A percentile compares a stretch with the other conserved stretches of the same genome.
Evolutionary conservation across 2,329 filamentous ascomycete species (phyloP).

Genomic region (Onygenales sp.): DNA sequence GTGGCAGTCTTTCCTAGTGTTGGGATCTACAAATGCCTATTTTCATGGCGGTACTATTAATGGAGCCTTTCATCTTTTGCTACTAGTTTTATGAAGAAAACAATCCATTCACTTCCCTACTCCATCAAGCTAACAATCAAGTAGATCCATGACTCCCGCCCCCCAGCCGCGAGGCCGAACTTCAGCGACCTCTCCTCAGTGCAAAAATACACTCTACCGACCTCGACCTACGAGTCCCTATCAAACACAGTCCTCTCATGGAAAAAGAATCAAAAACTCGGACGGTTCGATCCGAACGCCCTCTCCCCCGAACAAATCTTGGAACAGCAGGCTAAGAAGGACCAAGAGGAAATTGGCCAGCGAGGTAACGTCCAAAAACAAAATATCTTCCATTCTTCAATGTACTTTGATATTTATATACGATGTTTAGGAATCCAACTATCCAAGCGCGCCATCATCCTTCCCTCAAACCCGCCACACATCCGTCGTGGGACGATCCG

Average conservation of each 20-base stretch:
- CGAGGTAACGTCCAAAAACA: constrained; percentile 43
- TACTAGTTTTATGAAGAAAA: too few species aligned
- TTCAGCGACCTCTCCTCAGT: constrained; percentile 73
- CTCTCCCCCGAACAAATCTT: constrained; percentile 64
- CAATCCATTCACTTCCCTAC: background rate
- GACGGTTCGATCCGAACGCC: constrained; percentile 84
- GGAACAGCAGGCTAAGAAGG: constrained; percentile 54
- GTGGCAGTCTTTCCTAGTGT: too few species aligned
- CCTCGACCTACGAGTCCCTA: constrained; percentile 74
- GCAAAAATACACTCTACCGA: constrained; percentile 84
- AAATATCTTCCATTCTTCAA: background rate
- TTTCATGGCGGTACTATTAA: too few species aligned
- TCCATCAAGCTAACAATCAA: constrained; percentile 4
- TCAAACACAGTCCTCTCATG: constrained; percentile 83
- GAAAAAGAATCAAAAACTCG: constrained; percentile 94
- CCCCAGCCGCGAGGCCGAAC: constrained; percentile 64
- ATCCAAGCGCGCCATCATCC: constrained; percentile 33
- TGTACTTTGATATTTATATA: background rate
- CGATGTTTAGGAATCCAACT: constrained; percentile 30
- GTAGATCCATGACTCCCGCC: constrained; percentile 72
- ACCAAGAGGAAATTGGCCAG: constrained; percentile 51
- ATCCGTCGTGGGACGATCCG: constrained; percentile 34
- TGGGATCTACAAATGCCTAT: too few species aligned
- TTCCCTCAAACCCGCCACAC: constrained; percentile 34
- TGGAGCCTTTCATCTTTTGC: too few species aligned